Conservation (phyloP, 345 rosid species). For the Schrenkiella parvula region DNA sequence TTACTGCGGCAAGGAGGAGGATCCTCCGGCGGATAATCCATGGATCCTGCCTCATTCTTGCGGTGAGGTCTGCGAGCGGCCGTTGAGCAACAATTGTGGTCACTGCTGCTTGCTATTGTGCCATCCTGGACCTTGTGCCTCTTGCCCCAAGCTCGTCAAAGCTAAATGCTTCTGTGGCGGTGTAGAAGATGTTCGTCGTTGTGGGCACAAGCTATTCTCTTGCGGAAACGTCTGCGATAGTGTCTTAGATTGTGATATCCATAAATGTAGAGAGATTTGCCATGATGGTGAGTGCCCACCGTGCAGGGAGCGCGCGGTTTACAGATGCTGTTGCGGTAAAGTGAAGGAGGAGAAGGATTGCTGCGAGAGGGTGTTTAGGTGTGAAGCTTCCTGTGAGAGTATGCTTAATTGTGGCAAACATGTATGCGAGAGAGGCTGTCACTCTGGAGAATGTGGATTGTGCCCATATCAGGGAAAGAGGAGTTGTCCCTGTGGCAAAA, state of each 20-base stretch:
- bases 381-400: conserved; percentile 60
- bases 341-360: conserved; percentile 66
- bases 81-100: conserved; percentile 62
- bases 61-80: conserved; percentile 68
- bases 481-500: conserved; percentile 88
- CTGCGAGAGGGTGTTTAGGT: conserved; percentile 63
- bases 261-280: conserved; percentile 55
- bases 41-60: conserved; percentile 95
- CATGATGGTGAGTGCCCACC: conserved; percentile 75
- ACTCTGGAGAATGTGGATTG: conserved; percentile 64
- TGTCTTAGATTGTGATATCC: conserved; percentile 52
- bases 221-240: conserved; percentile 49
- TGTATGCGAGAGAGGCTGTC: conserved; percentile 76
- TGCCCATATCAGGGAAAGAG: conserved; percentile 83
- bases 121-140: conserved; percentile 91
- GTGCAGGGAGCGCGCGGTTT: conserved; percentile 54
- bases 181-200: conserved; percentile 61
- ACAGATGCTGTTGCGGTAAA: conserved; percentile 57
- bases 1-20: conserved; percentile 71
- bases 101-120: conserved; percentile 74
- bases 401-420: conserved; percentile 65
- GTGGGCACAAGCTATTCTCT: conserved; percentile 65
- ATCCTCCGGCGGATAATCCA: conserved; percentile 70
- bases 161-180: conserved; percentile 62
- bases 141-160: conserved; percentile 73